Evolutionary conservation across 2,329 filamentous ascomycete genomes (phyloP).

Genomic region (Leptosphaerulina australis): DNA sequence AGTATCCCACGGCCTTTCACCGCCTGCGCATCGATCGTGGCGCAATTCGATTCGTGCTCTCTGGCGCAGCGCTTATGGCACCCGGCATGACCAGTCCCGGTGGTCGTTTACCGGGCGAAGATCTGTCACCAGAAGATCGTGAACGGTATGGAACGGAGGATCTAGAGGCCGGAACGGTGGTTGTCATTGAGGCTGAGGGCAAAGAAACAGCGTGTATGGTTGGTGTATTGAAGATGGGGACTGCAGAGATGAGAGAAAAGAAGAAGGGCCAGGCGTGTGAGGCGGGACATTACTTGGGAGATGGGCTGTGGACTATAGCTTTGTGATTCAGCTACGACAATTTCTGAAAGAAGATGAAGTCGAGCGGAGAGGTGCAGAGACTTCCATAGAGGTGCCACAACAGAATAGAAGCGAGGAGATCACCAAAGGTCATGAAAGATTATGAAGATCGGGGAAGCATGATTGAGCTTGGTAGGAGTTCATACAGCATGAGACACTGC

Average conservation of each 20-base stretch:
- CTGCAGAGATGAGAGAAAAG: conserved; percentile 89
- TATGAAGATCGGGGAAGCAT: neutral
- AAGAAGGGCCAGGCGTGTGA: conserved; percentile 95
- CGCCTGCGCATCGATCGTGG: conserved; percentile 90
- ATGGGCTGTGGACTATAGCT: conserved; percentile 84
- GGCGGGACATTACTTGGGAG: conserved; percentile 89
- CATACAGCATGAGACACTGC: neutral
- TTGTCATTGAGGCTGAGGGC: conserved; percentile 89
- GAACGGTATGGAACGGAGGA: conserved; percentile 65
- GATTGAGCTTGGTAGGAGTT: too few relatives aligned
- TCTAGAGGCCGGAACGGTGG: conserved; percentile 78
- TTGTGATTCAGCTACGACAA: conserved; percentile 42
- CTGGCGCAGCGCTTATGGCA: conserved; percentile 93
- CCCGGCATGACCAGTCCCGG: conserved; percentile 86
- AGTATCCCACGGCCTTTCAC: conserved; percentile 83
- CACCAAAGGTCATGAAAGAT: neutral
- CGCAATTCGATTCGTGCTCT: conserved; percentile 94
- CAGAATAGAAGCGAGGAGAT: neutral
- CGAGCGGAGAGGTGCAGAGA: neutral
- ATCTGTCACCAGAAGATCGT: conserved; percentile 43
- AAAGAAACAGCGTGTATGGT: conserved; percentile 92
- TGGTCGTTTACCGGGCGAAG: conserved; percentile 72
- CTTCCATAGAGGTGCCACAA: neutral
- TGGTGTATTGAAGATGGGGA: conserved; percentile 80
- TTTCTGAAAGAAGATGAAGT: neutral